Conservation (phyloP, 2,329 filamentous ascomycete species). For the Calonectria leucothoes region DNA sequence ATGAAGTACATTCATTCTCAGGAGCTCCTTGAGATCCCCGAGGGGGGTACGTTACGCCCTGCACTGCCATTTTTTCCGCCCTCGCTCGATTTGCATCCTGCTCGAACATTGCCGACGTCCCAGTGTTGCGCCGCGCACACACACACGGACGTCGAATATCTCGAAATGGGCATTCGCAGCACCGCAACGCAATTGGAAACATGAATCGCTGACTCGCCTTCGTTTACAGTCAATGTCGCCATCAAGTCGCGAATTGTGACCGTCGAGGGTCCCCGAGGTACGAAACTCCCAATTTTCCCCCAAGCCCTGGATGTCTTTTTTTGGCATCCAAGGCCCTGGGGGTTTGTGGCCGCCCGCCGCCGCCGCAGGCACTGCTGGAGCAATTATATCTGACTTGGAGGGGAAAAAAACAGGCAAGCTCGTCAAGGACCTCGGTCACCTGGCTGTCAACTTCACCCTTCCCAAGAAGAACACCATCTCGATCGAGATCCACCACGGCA, state of each 20-base stretch:
- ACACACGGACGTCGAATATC: constrained; percentile 23
- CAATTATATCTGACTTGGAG: constrained; percentile 26
- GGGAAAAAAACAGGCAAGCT: constrained; percentile 78
- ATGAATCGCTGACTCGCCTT: constrained; percentile 44
- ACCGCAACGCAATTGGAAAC: constrained; percentile 21
- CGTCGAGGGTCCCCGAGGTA: constrained; percentile 96
- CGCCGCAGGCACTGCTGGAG: neutral
- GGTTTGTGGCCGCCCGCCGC: too few species aligned
- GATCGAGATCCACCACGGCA: constrained; percentile 99
- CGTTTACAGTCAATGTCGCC: constrained; percentile 85
- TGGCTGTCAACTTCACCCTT: constrained; percentile 94
- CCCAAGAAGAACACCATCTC: constrained; percentile 88
- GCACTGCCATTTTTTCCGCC: constrained; percentile 26
- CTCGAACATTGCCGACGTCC: constrained; percentile 28
- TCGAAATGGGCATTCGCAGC: constrained; percentile 19
- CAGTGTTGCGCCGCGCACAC: constrained; percentile 11
- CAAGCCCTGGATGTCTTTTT: neutral
- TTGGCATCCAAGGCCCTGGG: neutral
- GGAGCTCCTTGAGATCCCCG: constrained; percentile 94
- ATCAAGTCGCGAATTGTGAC: constrained; percentile 98
- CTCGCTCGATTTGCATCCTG: constrained; percentile 25
- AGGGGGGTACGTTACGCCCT: constrained; percentile 82
- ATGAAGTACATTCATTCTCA: constrained; percentile 99
- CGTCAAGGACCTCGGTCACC: constrained; percentile 94
- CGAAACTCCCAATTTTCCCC: constrained; percentile 42